Percentiles rank a stretch among this genome's conserved stretches.
Evolutionary conservation across 2,329 filamentous ascomycete species (phyloP).

Genomic region (Aspergillus sp.): DNA sequence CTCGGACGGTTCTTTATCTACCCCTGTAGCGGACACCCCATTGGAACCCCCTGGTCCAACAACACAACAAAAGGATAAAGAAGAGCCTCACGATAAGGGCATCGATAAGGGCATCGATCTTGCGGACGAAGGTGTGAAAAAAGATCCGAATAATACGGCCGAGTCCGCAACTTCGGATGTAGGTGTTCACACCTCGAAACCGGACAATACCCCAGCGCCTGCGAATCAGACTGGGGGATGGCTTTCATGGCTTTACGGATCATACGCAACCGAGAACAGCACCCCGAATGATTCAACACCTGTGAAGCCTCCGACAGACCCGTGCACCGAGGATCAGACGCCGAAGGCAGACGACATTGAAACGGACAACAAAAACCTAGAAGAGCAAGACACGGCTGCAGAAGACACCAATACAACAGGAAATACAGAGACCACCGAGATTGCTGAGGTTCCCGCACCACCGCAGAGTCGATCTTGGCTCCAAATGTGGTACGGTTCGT

Average conservation of each 20-base stretch:
- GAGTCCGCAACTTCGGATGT: constrained; percentile 11
- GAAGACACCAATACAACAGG: too few relatives aligned
- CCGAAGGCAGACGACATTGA: constrained; percentile 7
- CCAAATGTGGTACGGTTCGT: constrained; percentile 38
- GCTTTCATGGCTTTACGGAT: constrained; percentile 35
- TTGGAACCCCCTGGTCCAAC: constrained; percentile 10
- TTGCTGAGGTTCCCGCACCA: constrained; percentile 6
- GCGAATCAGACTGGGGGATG: constrained; percentile 24
- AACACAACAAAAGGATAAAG: constrained; percentile 12
- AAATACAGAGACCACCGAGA: neutral
- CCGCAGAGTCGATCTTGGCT: constrained; percentile 40
- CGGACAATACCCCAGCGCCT: constrained; percentile 5
- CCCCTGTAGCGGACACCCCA: constrained; percentile 17
- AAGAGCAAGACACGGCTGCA: constrained; percentile 7
- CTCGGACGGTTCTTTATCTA: constrained; percentile 34
- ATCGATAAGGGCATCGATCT: constrained; percentile 6
- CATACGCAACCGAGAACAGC: constrained; percentile 10
- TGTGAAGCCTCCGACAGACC: constrained; percentile 9
- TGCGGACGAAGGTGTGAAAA: constrained; percentile 12
- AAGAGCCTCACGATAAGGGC: constrained; percentile 9
- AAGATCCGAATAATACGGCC: constrained; percentile 10
- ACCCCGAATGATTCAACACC: constrained; percentile 7
- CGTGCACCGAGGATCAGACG: constrained; percentile 4
- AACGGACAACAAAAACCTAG: constrained; percentile 3
- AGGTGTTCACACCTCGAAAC: constrained; percentile 3